phyloP scores from a whole-genome alignment of 371 early-diverging fungal genomes.

The Blastocladiella emersonii region DNA sequence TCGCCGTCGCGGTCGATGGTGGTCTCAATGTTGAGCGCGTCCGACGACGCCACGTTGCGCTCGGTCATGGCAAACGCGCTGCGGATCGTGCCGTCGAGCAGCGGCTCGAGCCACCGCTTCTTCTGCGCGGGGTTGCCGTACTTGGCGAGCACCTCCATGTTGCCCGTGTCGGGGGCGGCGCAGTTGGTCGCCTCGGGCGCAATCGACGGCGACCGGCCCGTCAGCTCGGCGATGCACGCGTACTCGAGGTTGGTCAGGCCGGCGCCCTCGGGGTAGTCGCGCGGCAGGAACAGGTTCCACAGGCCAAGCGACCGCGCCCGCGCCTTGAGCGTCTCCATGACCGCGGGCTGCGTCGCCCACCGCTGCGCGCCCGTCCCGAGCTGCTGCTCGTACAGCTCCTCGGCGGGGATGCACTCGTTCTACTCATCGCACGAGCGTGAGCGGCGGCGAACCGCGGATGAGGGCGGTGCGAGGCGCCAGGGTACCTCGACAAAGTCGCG shows the following conservation, averaged over 20 bases:
- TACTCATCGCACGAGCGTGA: constrained; percentile 14
- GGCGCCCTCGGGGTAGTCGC: constrained; percentile 58
- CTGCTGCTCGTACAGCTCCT: constrained; percentile 52
- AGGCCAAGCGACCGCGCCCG: constrained; percentile 78
- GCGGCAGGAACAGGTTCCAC: constrained; percentile 87
- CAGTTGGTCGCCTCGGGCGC: constrained; percentile 88
- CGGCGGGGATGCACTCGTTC: constrained; percentile 92
- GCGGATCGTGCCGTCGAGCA: constrained; percentile 79
- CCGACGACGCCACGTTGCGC: constrained; percentile 79
- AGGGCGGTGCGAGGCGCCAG: too few species aligned
- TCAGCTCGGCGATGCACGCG: constrained; percentile 72
- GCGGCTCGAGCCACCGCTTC: constrained; percentile 63
- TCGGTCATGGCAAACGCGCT: constrained; percentile 98
- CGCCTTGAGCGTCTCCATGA: constrained; percentile 73
- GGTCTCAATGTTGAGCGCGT: constrained; percentile 89
- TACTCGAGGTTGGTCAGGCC: constrained; percentile 91
- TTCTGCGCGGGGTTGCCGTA: constrained; percentile 82
- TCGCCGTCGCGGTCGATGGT: constrained; percentile 47
- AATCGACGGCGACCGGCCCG: constrained; percentile 58
- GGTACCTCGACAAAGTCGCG: background rate
- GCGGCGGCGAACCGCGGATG: background rate
- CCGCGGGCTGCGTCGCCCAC: constrained; percentile 55
- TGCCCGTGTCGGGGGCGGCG: constrained; percentile 94
- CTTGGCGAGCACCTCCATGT: constrained; percentile 96
- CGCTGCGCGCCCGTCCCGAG: constrained; percentile 58